A percentile compares a stretch with the other conserved stretches of the same genome.
Conservation (phyloP, 1,284 basidiomycete species). For the Irpex lacteus region DNA sequence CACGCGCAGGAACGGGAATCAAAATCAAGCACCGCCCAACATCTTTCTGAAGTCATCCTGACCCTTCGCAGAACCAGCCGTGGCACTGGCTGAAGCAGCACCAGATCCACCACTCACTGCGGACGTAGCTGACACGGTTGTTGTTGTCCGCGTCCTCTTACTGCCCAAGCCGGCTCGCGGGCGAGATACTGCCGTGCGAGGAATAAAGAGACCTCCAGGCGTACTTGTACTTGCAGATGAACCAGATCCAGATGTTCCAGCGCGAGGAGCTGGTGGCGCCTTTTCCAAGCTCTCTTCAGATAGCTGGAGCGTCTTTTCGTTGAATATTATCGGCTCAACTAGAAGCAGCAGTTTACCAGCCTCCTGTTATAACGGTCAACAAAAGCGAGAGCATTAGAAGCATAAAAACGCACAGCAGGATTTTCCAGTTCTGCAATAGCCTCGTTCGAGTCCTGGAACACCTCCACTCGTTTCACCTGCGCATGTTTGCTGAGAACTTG, state of each 20-base stretch:
- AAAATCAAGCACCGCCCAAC: conserved; percentile 37
- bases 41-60: conserved; percentile 84
- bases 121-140: conserved; percentile 5
- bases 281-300: conserved; percentile 46
- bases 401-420: conserved; percentile 53
- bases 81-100: conserved; percentile 9
- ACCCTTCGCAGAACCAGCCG: conserved; percentile 38
- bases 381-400: neutral
- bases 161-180: conserved; percentile 68
- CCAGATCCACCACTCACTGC: conserved; percentile 7
- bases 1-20: neutral
- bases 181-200: conserved; percentile 57
- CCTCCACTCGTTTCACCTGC: conserved; percentile 71
- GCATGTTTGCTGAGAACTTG: conserved; percentile 82
- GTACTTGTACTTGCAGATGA: conserved; percentile 21
- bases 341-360: conserved; percentile 74
- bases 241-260: neutral
- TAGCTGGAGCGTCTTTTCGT: conserved; percentile 54
- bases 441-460: conserved; percentile 64
- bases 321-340: conserved; percentile 66
- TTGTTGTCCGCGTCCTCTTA: conserved; percentile 34
- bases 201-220: conserved; percentile 56
- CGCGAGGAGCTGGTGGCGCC: conserved; percentile 31
- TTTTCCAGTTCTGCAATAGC: conserved; percentile 79
- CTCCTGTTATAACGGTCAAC: conserved; percentile 47